A percentile compares a stretch with the other conserved stretches of the same genome.
Evolutionary conservation across 129 eudicot species (phyloP).

Genomic region (Tagetes patula): DNA sequence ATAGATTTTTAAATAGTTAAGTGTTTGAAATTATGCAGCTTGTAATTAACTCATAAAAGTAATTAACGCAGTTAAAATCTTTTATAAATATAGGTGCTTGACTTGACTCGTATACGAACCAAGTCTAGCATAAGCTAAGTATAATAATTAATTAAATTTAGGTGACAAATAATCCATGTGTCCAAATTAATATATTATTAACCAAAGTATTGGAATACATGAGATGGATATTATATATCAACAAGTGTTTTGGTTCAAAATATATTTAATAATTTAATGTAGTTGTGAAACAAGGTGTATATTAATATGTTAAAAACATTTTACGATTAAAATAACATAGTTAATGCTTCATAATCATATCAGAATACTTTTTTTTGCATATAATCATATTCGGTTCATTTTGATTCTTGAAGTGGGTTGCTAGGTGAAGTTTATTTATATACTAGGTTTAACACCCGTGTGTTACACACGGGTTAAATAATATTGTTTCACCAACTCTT

Average conservation of each 20-base stretch:
- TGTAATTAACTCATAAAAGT: too few relatives aligned
- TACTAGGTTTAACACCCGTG: not conserved
- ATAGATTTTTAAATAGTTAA: too few relatives aligned
- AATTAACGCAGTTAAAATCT: too few relatives aligned
- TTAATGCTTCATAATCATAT: slow-evolving; percentile 13
- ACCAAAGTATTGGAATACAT: not conserved
- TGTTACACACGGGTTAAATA: too few relatives aligned
- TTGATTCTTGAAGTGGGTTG: slow-evolving; percentile 3
- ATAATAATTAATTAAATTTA: too few relatives aligned
- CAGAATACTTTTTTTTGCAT: not conserved
- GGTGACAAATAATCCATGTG: too few relatives aligned
- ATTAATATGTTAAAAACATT: not conserved
- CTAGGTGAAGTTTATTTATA: not conserved
- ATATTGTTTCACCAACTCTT: too few relatives aligned
- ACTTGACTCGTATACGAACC: too few relatives aligned
- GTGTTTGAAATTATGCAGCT: too few relatives aligned
- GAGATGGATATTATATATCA: not conserved
- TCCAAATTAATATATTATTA: too few relatives aligned
- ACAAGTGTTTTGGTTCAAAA: not conserved
- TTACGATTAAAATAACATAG: slow-evolving; percentile 3
- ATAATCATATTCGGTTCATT: not conserved
- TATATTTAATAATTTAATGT: not conserved
- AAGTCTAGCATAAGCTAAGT: too few relatives aligned
- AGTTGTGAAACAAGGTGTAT: not conserved
- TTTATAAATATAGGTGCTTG: too few relatives aligned